Conservation (phyloP, 2,329 filamentous ascomycete genomes). For the Beauveria bassiana region DNA sequence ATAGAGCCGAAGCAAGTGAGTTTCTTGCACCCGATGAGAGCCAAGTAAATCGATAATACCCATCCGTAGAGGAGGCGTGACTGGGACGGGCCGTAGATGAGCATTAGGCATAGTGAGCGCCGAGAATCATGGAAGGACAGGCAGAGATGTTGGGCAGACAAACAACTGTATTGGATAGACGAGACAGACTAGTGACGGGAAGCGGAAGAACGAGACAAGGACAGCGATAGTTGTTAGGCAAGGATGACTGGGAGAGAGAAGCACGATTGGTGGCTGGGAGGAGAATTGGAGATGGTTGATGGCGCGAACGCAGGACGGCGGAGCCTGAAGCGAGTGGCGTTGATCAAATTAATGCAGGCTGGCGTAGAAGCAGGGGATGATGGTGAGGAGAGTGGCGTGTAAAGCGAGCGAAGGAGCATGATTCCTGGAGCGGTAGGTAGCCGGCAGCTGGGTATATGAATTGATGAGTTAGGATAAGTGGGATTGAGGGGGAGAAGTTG, state of each 20-base stretch:
- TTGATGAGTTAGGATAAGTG: not conserved
- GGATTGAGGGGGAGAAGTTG: too few relatives aligned
- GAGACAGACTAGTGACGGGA: not conserved
- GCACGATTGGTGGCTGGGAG: conserved; percentile 1
- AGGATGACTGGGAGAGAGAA: not conserved
- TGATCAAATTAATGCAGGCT: not conserved
- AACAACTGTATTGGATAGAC: not conserved
- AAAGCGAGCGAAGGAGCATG: not conserved
- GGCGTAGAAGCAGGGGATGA: not conserved
- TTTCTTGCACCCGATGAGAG: too few relatives aligned
- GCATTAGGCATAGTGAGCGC: not conserved
- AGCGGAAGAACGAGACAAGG: not conserved
- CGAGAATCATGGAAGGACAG: not conserved
- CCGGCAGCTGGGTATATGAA: not conserved
- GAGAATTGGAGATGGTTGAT: not conserved
- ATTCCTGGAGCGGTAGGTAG: not conserved
- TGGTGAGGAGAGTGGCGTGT: conserved; percentile 1
- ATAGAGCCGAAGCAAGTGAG: not conserved
- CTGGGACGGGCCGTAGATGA: conserved; percentile 8
- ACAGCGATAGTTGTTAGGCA: not conserved
- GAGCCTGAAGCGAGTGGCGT: not conserved
- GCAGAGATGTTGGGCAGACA: not conserved
- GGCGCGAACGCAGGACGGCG: not conserved
- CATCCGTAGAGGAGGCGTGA: not conserved
- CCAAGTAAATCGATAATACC: not conserved